Conservation (phyloP, 2,329 filamentous ascomycete genomes). For the Sporothrix humicola region DNA sequence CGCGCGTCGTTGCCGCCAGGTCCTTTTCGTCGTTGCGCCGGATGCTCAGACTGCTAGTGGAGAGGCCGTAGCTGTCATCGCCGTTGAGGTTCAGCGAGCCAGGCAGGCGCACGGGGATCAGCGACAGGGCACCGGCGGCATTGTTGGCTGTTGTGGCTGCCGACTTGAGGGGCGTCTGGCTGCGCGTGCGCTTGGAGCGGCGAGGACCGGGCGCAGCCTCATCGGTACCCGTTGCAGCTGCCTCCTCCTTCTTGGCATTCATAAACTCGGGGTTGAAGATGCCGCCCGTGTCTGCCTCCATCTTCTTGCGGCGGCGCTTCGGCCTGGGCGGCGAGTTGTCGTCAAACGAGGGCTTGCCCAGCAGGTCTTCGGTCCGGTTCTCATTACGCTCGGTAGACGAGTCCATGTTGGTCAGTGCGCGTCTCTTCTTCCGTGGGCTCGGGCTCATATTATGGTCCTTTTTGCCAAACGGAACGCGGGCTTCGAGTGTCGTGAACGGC, state of each 20-base stretch:
- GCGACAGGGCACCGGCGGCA: slow-evolving; percentile 42
- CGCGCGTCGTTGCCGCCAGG: slow-evolving; percentile 49
- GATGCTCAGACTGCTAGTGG: slow-evolving; percentile 36
- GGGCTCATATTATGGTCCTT: slow-evolving; percentile 49
- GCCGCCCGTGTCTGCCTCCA: slow-evolving; percentile 41
- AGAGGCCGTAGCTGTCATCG: slow-evolving; percentile 38
- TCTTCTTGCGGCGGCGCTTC: slow-evolving; percentile 44
- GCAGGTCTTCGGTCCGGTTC: slow-evolving; percentile 34
- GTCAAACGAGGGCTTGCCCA: slow-evolving; percentile 41
- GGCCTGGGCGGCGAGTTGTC: slow-evolving; percentile 41
- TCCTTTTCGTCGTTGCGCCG: slow-evolving; percentile 50
- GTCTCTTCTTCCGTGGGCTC: slow-evolving; percentile 49
- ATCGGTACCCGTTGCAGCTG: background rate
- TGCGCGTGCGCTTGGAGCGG: slow-evolving; percentile 38
- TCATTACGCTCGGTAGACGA: background rate
- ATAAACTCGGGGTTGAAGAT: slow-evolving; percentile 42
- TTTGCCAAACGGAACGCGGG: slow-evolving; percentile 44
- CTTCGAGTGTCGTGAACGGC: slow-evolving; percentile 24
- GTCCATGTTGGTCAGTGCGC: slow-evolving; percentile 38
- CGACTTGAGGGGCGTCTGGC: slow-evolving; percentile 39
- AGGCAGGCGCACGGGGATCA: slow-evolving; percentile 45
- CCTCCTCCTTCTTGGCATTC: slow-evolving; percentile 16
- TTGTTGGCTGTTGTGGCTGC: slow-evolving; percentile 41
- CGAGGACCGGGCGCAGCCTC: slow-evolving; percentile 19
- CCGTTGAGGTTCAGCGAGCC: slow-evolving; percentile 42